Evolutionary conservation across 495 filamentous ascomycete genomes (phyloP).

Genomic region (Parmelia sp.): DNA sequence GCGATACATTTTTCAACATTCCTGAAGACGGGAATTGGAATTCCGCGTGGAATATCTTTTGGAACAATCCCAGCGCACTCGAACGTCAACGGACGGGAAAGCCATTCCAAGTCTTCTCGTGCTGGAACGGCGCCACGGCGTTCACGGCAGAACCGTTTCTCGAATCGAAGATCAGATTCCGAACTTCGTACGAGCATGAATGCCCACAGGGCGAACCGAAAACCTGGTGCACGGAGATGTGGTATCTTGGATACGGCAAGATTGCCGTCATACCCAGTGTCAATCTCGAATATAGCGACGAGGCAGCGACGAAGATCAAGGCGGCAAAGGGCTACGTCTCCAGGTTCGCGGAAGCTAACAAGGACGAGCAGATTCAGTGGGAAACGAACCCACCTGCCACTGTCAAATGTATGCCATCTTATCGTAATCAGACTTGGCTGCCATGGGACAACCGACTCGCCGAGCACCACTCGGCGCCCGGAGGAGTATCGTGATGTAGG

Average conservation of each 20-base stretch:
- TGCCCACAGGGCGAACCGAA: constrained; percentile 19
- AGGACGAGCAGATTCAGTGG: constrained; percentile 27
- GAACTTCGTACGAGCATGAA: constrained; percentile 17
- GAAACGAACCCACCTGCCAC: constrained; percentile 23
- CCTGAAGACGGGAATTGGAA: constrained; percentile 39
- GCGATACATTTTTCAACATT: constrained; percentile 47
- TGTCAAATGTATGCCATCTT: constrained; percentile 30
- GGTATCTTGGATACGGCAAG: constrained; percentile 18
- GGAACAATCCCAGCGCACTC: constrained; percentile 5
- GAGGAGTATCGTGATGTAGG: background rate
- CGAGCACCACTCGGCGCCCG: background rate
- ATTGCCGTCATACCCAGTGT: constrained; percentile 27
- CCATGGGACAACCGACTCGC: constrained; percentile 9
- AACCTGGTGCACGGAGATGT: constrained; percentile 15
- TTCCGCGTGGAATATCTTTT: constrained; percentile 32
- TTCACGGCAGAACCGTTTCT: constrained; percentile 34
- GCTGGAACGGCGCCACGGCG: constrained; percentile 46
- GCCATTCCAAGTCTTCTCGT: constrained; percentile 50
- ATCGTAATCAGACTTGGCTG: constrained; percentile 24
- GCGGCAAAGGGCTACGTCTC: constrained; percentile 36
- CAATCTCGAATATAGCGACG: constrained; percentile 43
- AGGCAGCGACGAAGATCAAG: constrained; percentile 36
- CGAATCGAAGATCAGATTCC: constrained; percentile 34
- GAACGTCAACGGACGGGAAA: constrained; percentile 32
- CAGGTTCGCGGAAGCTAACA: constrained; percentile 17